Percentiles rank a stretch among this genome's conserved stretches.
These are phyloP conservation scores for Hymenoscyphus albidus DNA, from an alignment of 2,329 filamentous ascomycete species.

Conservation along the genomic window DNA sequence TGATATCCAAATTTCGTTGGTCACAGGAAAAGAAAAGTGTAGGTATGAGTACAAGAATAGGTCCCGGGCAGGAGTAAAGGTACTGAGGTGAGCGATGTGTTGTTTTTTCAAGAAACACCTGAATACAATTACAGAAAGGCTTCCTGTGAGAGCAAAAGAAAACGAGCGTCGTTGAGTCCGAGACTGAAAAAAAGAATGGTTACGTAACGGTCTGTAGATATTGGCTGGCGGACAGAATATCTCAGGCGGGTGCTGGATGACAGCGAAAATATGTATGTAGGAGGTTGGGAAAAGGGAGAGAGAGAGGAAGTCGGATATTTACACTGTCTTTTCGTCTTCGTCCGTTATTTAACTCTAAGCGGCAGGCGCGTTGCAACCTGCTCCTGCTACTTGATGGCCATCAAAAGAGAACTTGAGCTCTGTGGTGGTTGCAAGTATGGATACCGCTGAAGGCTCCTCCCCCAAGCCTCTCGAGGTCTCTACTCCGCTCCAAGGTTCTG, in stretches of 20 bases:
- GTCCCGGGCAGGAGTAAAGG: not conserved
- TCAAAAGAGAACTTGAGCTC: not conserved
- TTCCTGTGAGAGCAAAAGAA: not conserved
- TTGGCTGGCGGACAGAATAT: not conserved
- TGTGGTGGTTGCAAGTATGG: too few species aligned
- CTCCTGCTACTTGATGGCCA: not conserved
- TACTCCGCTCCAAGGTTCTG: not conserved
- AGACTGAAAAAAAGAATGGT: not conserved
- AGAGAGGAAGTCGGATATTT: not conserved
- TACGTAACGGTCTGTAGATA: not conserved
- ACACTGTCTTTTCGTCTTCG: not conserved
- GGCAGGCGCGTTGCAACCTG: not conserved
- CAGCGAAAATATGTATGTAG: not conserved
- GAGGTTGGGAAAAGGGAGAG: not conserved
- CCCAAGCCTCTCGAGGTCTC: not conserved
- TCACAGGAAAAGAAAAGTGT: not conserved
- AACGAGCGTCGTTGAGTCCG: not conserved
- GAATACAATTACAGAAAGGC: not conserved
- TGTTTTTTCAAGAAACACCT: not conserved
- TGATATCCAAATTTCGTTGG: conserved; percentile 3
- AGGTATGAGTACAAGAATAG: not conserved
- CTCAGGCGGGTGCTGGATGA: not conserved
- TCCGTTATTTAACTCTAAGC: not conserved
- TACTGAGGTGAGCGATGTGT: not conserved
- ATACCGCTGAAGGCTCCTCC: not conserved